These are phyloP conservation scores for Aspergillus unguis DNA, from an alignment of 2,329 filamentous ascomycete species.

Conservation along the genomic window DNA sequence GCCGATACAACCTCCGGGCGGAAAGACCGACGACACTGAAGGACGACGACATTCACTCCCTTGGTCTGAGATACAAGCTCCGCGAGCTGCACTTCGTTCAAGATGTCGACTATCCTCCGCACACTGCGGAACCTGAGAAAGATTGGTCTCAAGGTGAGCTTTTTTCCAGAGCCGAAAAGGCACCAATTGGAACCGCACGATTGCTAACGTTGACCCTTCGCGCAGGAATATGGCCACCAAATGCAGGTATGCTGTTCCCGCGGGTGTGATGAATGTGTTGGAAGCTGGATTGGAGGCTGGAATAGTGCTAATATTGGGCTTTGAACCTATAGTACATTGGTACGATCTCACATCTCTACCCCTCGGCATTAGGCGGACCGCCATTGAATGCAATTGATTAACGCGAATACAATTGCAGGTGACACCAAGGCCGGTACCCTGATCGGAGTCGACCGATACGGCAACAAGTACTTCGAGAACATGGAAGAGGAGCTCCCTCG, in stretches of 20 bases:
- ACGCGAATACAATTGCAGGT: conserved; percentile 53
- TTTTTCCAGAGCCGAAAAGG: conserved; percentile 7
- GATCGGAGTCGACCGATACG: conserved; percentile 80
- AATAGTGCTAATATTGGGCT: conserved; percentile 21
- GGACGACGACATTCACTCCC: conserved; percentile 5
- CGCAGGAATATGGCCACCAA: conserved; percentile 84
- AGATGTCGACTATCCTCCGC: conserved; percentile 87
- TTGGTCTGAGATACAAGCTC: conserved; percentile 1
- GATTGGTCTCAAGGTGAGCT: conserved; percentile 76
- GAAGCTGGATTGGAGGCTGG: neutral
- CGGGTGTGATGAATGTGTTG: conserved; percentile 3
- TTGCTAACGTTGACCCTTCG: conserved; percentile 38
- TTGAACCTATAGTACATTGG: conserved; percentile 40
- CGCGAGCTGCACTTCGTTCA: conserved; percentile 32
- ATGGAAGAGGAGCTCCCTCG: conserved; percentile 80
- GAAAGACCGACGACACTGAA: conserved; percentile 13
- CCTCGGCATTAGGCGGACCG: neutral
- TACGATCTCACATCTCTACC: conserved; percentile 22
- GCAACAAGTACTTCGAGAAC: conserved; percentile 99
- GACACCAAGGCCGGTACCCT: conserved; percentile 93
- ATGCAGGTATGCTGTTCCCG: conserved; percentile 64
- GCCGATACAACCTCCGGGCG: conserved; percentile 21
- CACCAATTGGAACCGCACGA: neutral
- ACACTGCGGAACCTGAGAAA: conserved; percentile 83
- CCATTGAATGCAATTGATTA: conserved; percentile 16